phyloP scores from a whole-genome alignment of 495 filamentous ascomycete species.

The Penicillium tannophilum region DNA sequence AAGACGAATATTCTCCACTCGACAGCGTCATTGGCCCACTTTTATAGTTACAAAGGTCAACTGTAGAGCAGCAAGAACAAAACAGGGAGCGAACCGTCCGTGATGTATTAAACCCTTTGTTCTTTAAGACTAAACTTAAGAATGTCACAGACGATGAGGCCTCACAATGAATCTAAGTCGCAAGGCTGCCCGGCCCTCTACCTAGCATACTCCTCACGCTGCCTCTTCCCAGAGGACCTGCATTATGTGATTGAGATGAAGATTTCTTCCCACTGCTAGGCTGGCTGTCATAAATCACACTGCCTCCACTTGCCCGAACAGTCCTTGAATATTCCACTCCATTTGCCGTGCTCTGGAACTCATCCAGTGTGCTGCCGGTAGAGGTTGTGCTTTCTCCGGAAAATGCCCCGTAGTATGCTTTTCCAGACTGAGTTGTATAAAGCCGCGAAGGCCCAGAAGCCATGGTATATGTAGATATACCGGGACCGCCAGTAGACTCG shows the following conservation, averaged over 20 bases:
- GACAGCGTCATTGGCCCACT: background rate
- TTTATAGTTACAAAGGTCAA: background rate
- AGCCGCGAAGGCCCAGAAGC: conserved; percentile 32
- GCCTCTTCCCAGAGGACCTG: conserved; percentile 14
- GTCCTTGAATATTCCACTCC: conserved; percentile 47
- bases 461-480: conserved; percentile 55
- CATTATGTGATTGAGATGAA: conserved; percentile 1
- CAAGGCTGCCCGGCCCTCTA: conserved; percentile 18
- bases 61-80: background rate
- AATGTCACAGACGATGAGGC: too few relatives aligned
- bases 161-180: background rate
- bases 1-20: background rate
- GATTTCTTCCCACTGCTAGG: background rate
- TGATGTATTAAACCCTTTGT: too few relatives aligned
- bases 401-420: conserved; percentile 27
- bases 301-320: conserved; percentile 55
- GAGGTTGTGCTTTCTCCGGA: conserved; percentile 30
- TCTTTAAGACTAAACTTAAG: too few relatives aligned
- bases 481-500: conserved; percentile 41
- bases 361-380: conserved; percentile 30
- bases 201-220: conserved; percentile 26
- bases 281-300: conserved; percentile 38
- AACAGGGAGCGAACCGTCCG: background rate
- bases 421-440: conserved; percentile 34
- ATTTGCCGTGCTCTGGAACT: conserved; percentile 30